These are phyloP conservation scores for Lachancea quebecensis DNA, from an alignment of 805 yeast genomes.

Conservation along the genomic window DNA sequence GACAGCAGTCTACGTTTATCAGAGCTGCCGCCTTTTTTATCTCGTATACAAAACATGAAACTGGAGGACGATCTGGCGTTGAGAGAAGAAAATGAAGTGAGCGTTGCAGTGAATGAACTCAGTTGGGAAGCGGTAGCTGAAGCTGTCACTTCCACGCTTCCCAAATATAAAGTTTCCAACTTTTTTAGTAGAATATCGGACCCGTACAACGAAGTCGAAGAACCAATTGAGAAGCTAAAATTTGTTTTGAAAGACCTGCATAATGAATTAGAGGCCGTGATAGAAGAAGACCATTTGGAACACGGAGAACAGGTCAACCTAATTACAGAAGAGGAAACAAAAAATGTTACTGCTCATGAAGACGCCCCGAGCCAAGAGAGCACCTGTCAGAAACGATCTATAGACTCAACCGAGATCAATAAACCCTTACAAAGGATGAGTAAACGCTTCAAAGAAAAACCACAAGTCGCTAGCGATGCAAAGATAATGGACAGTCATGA, in stretches of 20 bases:
- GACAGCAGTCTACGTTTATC: neutral
- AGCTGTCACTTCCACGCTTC: slow-evolving; percentile 24
- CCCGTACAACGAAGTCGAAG: slow-evolving; percentile 44
- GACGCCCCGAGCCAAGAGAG: slow-evolving; percentile 8
- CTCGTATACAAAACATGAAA: slow-evolving; percentile 31
- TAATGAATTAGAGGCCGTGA: neutral
- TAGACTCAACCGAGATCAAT: slow-evolving; percentile 15
- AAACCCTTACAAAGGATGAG: slow-evolving; percentile 33
- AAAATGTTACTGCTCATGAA: slow-evolving; percentile 12
- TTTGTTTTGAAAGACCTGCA: slow-evolving; percentile 26
- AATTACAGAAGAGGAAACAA: slow-evolving; percentile 8
- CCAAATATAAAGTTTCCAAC: slow-evolving; percentile 34
- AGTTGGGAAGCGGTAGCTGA: slow-evolving; percentile 28
- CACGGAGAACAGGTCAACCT: slow-evolving; percentile 4
- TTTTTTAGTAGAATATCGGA: slow-evolving; percentile 38
- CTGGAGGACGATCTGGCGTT: slow-evolving; percentile 33
- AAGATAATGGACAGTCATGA: slow-evolving; percentile 12
- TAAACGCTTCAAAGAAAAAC: slow-evolving; percentile 35
- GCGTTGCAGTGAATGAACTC: slow-evolving; percentile 17
- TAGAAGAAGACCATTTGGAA: slow-evolving; percentile 5
- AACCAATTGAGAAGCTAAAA: slow-evolving; percentile 40
- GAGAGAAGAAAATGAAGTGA: slow-evolving; percentile 28
- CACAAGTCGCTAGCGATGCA: slow-evolving; percentile 14
- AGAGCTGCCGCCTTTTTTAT: slow-evolving; percentile 22
- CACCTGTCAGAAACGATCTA: slow-evolving; percentile 10